Evolutionary conservation across 2,329 filamentous ascomycete genomes (phyloP).

Genomic region (Fonsecaea erecta): DNA sequence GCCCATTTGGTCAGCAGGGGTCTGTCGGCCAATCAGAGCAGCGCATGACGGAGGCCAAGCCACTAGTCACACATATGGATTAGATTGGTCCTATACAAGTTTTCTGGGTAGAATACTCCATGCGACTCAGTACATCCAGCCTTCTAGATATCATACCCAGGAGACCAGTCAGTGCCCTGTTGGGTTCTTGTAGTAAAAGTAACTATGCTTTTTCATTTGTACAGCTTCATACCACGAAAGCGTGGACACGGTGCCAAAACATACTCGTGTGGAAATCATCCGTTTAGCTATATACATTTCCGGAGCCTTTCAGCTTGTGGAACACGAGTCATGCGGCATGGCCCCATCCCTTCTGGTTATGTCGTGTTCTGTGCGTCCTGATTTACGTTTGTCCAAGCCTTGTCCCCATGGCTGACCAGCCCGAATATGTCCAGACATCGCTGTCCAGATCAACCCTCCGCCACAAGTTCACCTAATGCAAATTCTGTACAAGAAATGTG

Average conservation of each 20-base stretch:
- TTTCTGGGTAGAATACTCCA: neutral
- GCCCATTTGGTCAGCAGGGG: neutral
- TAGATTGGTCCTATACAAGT: neutral
- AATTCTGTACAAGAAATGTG: conserved; percentile 13
- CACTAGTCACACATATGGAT: neutral
- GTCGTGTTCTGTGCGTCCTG: neutral
- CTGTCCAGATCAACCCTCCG: neutral
- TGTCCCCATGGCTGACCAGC: neutral
- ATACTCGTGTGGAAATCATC: neutral
- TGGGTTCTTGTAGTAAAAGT: neutral
- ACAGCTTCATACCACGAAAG: neutral
- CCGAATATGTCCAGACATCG: neutral
- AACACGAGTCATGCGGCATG: neutral
- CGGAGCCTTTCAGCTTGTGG: neutral
- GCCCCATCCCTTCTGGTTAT: neutral
- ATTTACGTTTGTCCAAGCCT: neutral
- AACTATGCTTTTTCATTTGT: neutral
- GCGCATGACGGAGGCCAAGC: neutral
- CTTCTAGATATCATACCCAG: too few relatives aligned
- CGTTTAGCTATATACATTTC: conserved; percentile 1
- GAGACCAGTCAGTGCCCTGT: neutral
- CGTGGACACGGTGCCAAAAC: neutral
- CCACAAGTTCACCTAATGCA: neutral
- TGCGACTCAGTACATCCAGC: neutral
- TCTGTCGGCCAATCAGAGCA: neutral